phyloP scores from a whole-genome alignment of 148 eudicot genomes.

The Silene conica region DNA sequence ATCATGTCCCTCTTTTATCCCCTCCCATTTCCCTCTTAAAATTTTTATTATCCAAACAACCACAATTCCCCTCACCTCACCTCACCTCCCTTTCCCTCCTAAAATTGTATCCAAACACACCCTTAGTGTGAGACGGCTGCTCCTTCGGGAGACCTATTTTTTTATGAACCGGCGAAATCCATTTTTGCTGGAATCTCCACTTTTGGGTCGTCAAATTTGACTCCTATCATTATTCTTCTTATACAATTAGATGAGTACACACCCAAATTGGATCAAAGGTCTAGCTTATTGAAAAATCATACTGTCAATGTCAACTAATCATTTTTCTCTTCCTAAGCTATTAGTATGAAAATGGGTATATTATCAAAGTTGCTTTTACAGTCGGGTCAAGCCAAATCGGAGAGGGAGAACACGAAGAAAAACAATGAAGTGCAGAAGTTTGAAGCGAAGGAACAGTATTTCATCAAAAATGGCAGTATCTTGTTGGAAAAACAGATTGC shows the following conservation, averaged over 20 bases:
- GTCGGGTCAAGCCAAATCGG: not conserved
- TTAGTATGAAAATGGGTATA: not conserved
- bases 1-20: no score
- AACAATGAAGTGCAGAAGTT: not conserved
- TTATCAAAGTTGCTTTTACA: not conserved
- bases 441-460: constrained; percentile 10
- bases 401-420: not conserved
- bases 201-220: not conserved
- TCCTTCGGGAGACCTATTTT: no score
- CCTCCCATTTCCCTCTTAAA: no score
- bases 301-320: not conserved
- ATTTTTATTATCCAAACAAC: no score
- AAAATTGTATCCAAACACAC: no score
- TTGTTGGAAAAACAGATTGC: constrained; percentile 22
- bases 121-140: not conserved
- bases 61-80: no score
- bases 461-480: constrained; percentile 24
- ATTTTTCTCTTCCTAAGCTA: not conserved
- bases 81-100: no score
- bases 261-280: no score
- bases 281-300: not conserved
- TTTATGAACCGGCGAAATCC: no score
- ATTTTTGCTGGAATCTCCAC: not conserved
- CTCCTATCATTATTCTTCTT: not conserved
- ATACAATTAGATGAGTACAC: no score